Conservation (phyloP, 257 asterid species). For the Phtheirospermum japonicum region DNA sequence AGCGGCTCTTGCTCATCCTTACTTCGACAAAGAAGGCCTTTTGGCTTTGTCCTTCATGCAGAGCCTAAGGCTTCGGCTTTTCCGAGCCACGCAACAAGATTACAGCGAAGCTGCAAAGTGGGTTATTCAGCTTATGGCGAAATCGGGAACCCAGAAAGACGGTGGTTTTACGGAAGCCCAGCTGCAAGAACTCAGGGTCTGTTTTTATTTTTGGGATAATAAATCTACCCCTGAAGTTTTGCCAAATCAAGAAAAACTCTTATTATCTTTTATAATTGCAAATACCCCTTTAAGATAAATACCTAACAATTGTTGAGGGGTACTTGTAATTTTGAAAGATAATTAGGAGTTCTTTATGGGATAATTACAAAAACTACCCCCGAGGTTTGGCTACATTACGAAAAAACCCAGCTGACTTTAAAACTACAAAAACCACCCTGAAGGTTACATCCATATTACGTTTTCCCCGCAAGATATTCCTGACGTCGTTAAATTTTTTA, state of each 20-base stretch:
- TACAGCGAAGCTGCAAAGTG: conserved; percentile 81
- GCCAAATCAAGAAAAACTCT: background rate
- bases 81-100: conserved; percentile 87
- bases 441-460: background rate
- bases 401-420: background rate
- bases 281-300: background rate
- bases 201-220: background rate
- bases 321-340: background rate
- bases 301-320: background rate
- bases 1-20: conserved; percentile 91
- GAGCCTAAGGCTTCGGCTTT: conserved; percentile 62
- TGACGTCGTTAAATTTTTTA: too few species aligned
- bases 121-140: conserved; percentile 81
- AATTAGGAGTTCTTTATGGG: background rate
- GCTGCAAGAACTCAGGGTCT: conserved; percentile 75
- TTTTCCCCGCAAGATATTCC: too few species aligned
- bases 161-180: conserved; percentile 99
- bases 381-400: background rate
- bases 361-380: background rate
- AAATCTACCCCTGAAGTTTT: background rate
- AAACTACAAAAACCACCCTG: background rate
- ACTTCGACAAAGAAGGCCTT: conserved; percentile 84
- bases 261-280: background rate
- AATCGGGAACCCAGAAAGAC: conserved; percentile 77
- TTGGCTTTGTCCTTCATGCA: conserved; percentile 85